Base-by-base conservation (phyloP, 2,329 filamentous ascomycete genomes). In the Fusarium neocosmosporiellum region DNA sequence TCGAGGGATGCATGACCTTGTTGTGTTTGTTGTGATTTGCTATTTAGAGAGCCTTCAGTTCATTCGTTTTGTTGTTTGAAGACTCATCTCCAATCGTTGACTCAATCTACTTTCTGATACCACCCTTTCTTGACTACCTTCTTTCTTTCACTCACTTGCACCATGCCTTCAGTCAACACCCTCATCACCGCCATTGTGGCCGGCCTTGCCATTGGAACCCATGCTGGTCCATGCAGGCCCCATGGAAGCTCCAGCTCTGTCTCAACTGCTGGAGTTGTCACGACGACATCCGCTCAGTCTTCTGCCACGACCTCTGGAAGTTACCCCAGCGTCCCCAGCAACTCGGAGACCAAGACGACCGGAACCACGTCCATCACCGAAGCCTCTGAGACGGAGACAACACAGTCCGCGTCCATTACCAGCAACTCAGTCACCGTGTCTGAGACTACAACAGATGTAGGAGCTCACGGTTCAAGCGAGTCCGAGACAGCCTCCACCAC, bases 11-110 rank as follows among this genome's bases (percentile, higher is more conserved):
- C 18, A 18, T 37, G 43, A 20, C n/a, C 59, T 67, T 33, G 53
- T 57, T 54, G 34, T 43, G 60, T 22, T 43, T 34, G 53, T 16
- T 58, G 31, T 55, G 62, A 39, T 48, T 41, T 65, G 31, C 57
- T 71, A 73, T 73, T 73, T 73, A 73, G 63, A 71, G 67, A 59
- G 46, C 57, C 50, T 65, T 37, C 70, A 63, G 70, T 68, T 69
- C 71, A 63, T 60, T 73, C 71, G 24, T 69, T 74, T 46, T 50
- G 37, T 53, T 65, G 55, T 18, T 33, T 36, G 27, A 60, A 53
- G 66, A 22, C 59, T 69, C 65, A 29, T 58, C 29, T 39, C 33
- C 39, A 48, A 31, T 48, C 39, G 22, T 61, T 48, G 50, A 59
- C 59, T 62, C 48, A 36, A 43, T 31, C 13, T 63, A 53, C 34